phyloP scores from a whole-genome alignment of 2,329 filamentous ascomycete genomes.

The Xylaria multiplex region DNA sequence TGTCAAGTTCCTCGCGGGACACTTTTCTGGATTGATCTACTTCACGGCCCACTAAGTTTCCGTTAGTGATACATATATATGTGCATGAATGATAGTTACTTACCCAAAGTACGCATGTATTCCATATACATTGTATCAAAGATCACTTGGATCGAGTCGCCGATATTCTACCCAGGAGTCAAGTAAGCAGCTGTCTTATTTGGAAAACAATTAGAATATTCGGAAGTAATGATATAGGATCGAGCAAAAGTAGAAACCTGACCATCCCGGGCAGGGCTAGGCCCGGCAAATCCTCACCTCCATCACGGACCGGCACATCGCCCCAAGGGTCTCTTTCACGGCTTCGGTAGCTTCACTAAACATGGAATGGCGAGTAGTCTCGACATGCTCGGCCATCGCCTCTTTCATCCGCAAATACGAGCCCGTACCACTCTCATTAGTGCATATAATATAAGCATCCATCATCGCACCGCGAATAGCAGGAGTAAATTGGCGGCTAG shows the following conservation, averaged over 20 bases:
- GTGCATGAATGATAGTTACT: slow-evolving; percentile 11
- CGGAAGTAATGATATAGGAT: not conserved
- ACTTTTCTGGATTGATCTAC: slow-evolving; percentile 26
- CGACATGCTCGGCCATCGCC: slow-evolving; percentile 58
- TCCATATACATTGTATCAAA: slow-evolving; percentile 34
- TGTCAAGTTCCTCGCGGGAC: slow-evolving; percentile 31
- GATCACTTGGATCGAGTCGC: slow-evolving; percentile 28
- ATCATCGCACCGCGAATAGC: slow-evolving; percentile 58
- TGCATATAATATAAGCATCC: slow-evolving; percentile 57
- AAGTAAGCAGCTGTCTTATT: not conserved
- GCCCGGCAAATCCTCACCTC: slow-evolving; percentile 27
- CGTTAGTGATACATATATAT: slow-evolving; percentile 26
- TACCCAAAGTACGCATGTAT: slow-evolving; percentile 43
- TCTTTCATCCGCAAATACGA: slow-evolving; percentile 63
- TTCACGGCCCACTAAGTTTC: slow-evolving; percentile 35
- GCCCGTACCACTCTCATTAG: slow-evolving; percentile 56
- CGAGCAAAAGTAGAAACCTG: not conserved
- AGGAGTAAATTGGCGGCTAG: slow-evolving; percentile 64
- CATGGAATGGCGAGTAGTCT: slow-evolving; percentile 56
- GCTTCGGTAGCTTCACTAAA: slow-evolving; percentile 57
- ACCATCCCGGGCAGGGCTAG: not conserved
- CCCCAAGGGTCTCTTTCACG: slow-evolving; percentile 53
- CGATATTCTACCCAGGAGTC: slow-evolving; percentile 28
- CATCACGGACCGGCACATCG: slow-evolving; percentile 47
- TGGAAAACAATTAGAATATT: not conserved